These are phyloP conservation scores for Alternaria metachromatica DNA, from an alignment of 2,329 filamentous ascomycete genomes.

Conservation along the genomic window DNA sequence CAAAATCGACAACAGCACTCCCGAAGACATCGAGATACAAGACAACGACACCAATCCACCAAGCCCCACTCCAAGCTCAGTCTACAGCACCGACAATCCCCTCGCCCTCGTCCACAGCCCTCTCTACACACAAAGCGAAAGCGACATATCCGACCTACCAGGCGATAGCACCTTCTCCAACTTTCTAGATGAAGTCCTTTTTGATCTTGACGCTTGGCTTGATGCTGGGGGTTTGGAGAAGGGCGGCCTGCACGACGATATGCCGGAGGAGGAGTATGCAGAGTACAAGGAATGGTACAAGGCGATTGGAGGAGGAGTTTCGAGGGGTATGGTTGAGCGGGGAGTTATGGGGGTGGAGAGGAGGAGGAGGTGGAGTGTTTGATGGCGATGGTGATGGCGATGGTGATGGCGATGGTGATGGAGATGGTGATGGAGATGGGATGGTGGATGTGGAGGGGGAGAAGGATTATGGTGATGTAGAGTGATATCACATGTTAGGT, in stretches of 20 bases:
- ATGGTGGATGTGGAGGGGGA: background rate
- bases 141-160: no score
- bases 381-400: background rate
- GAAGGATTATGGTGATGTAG: background rate
- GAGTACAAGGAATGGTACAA: background rate
- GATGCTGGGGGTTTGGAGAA: background rate
- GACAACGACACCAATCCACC: background rate
- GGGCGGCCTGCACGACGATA: background rate
- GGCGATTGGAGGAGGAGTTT: fast-evolving
- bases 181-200: background rate
- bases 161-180: no score
- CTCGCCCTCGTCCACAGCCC: background rate
- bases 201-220: background rate
- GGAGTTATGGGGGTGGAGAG: no score
- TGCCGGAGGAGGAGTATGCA: background rate
- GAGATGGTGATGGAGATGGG: no score
- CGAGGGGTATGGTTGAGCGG: background rate
- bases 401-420: no score
- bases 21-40: no score
- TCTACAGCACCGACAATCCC: background rate
- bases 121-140: background rate
- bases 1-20: no score
- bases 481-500: background rate
- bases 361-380: background rate
- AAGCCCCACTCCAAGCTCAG: background rate